Percentiles rank a stretch among this genome's conserved stretches.
These are phyloP conservation scores for Phyllosticta ampelicida DNA, from an alignment of 2,329 filamentous ascomycete species.

Conservation along the genomic window DNA sequence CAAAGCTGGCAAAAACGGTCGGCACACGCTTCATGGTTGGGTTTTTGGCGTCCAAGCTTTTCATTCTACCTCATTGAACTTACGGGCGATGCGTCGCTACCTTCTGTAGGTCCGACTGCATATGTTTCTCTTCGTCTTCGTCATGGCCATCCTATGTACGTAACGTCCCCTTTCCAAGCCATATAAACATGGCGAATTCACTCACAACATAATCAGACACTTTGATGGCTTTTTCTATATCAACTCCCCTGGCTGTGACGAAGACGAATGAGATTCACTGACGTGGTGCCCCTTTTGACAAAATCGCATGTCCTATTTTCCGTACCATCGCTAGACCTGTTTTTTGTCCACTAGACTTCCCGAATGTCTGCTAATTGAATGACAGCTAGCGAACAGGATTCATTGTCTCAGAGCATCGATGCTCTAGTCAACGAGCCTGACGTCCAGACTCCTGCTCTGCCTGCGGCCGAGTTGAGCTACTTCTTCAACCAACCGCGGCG, in stretches of 20 bases:
- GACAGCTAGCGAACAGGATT: constrained; percentile 9
- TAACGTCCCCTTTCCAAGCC: constrained; percentile 30
- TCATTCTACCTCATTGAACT: constrained; percentile 15
- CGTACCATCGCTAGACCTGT: constrained; percentile 12
- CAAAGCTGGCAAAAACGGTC: constrained; percentile 10
- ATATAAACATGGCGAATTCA: constrained; percentile 25
- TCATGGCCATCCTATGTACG: constrained; percentile 36
- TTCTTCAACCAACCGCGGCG: constrained; percentile 28
- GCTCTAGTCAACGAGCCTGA: constrained; percentile 52
- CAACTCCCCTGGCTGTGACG: constrained; percentile 26
- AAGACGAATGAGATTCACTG: constrained; percentile 22
- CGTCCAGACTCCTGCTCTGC: constrained; percentile 13
- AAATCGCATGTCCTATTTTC: neutral
- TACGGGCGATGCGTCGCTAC: constrained; percentile 23
- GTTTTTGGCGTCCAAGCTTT: constrained; percentile 9
- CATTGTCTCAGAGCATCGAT: constrained; percentile 48
- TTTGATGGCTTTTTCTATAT: constrained; percentile 26
- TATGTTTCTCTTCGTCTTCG: constrained; percentile 34
- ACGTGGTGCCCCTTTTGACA: neutral
- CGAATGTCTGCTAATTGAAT: constrained; percentile 30
- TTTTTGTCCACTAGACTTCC: constrained; percentile 10
- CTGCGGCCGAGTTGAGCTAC: constrained; percentile 20
- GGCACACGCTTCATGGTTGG: constrained; percentile 15
- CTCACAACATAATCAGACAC: constrained; percentile 31
- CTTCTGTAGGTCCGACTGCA: constrained; percentile 24